A percentile compares a stretch with the other conserved stretches of the same genome.
phyloP scores from a whole-genome alignment of 495 filamentous ascomycete species.

The Neurospora sp. region DNA sequence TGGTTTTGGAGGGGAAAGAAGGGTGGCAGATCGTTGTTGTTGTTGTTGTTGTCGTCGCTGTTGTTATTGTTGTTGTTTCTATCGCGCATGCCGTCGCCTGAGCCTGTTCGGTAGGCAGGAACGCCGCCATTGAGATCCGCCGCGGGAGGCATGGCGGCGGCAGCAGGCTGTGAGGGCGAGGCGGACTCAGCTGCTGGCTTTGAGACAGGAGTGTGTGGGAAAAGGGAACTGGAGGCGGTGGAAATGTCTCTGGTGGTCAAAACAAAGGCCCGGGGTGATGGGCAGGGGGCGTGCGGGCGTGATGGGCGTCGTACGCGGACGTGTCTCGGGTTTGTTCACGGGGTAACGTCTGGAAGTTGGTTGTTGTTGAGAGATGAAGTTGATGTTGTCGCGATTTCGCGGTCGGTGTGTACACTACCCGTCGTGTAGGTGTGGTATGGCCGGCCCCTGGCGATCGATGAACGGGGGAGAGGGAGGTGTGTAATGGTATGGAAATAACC shows the following conservation, averaged over 20 bases:
- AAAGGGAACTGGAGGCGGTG: neutral
- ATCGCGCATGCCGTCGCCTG: neutral
- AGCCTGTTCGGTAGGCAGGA: neutral
- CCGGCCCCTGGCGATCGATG: neutral
- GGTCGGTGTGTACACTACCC: neutral
- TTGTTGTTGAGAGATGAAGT: neutral
- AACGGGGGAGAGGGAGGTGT: neutral
- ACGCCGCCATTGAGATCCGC: slow-evolving; percentile 6
- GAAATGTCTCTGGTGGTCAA: neutral
- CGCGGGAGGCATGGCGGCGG: slow-evolving; percentile 9
- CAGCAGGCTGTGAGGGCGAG: neutral
- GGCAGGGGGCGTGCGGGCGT: neutral
- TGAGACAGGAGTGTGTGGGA: neutral
- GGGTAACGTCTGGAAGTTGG: neutral
- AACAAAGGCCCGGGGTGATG: neutral
- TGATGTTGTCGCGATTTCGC: neutral
- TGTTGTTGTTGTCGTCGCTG: neutral
- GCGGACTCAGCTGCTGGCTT: neutral
- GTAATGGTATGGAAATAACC: neutral
- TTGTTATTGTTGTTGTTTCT: neutral
- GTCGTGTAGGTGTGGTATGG: neutral
- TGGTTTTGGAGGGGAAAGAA: neutral
- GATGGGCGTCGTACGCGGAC: neutral
- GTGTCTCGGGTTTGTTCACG: neutral
- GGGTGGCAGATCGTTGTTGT: neutral